phyloP scores from a whole-genome alignment of 2,329 filamentous ascomycete species.

The Fusarium sp. region DNA sequence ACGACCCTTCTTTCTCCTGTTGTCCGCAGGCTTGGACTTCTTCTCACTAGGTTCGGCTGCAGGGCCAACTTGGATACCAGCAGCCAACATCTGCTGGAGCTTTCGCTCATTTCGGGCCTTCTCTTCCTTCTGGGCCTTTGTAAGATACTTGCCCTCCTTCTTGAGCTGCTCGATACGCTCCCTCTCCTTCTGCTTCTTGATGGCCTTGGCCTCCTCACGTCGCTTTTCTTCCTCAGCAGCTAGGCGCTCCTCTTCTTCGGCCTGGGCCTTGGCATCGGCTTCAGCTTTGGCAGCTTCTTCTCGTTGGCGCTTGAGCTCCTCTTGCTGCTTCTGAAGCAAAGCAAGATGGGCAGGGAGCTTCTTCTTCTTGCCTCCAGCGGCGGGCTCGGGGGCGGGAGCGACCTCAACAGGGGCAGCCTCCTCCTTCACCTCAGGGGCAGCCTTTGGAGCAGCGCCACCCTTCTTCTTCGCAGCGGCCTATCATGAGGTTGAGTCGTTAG shows the following conservation, averaged over 20 bases:
- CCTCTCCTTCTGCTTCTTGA: slow-evolving; percentile 88
- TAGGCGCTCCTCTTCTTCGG: slow-evolving; percentile 73
- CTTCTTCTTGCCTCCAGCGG: slow-evolving; percentile 78
- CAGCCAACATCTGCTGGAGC: slow-evolving; percentile 85
- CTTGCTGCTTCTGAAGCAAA: slow-evolving; percentile 84
- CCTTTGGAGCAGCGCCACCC: slow-evolving; percentile 51
- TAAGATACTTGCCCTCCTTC: slow-evolving; percentile 87
- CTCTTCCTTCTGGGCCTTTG: slow-evolving; percentile 86
- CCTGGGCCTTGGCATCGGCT: slow-evolving; percentile 73
- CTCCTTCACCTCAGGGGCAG: slow-evolving; percentile 70
- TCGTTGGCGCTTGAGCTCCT: slow-evolving; percentile 74
- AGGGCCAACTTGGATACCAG: slow-evolving; percentile 78
- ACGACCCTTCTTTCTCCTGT: slow-evolving; percentile 81
- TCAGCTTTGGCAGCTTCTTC: slow-evolving; percentile 72
- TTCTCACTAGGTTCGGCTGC: slow-evolving; percentile 67
- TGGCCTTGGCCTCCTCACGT: slow-evolving; percentile 77
- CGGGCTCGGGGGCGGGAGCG: slow-evolving; percentile 47
- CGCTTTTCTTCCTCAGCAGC: slow-evolving; percentile 76
- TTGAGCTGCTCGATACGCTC: slow-evolving; percentile 88
- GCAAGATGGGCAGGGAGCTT: slow-evolving; percentile 83
- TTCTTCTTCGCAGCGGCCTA: slow-evolving; percentile 85
- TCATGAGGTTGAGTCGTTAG: slow-evolving; percentile 15
- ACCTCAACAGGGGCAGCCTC: slow-evolving; percentile 60
- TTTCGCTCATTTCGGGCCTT: slow-evolving; percentile 83
- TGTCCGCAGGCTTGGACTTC: slow-evolving; percentile 83